Conservation (phyloP, 805 yeast genomes). For the Yamadazyma endophytica region DNA sequence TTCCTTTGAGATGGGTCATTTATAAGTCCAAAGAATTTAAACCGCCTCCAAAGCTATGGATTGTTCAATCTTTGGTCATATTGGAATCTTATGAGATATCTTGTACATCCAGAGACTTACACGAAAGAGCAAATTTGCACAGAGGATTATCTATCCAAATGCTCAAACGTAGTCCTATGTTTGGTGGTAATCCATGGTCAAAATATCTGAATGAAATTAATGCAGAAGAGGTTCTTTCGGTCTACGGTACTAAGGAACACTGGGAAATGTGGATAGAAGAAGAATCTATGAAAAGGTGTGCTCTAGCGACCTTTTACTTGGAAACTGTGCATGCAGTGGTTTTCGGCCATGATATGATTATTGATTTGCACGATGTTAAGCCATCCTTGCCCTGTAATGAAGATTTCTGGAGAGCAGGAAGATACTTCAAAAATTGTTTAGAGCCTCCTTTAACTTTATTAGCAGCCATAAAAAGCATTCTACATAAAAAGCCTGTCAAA, state of each 20-base stretch:
- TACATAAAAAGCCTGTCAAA: conserved; percentile 15
- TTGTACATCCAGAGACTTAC: conserved; percentile 58
- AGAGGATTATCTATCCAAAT: conserved; percentile 55
- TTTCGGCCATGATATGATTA: conserved; percentile 22
- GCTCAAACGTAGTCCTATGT: conserved; percentile 19
- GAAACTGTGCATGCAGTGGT: conserved; percentile 31
- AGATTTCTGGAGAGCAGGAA: conserved; percentile 18
- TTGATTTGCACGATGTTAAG: conserved; percentile 21
- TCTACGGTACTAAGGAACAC: conserved; percentile 5
- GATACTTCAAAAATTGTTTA: conserved; percentile 9
- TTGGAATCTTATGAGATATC: conserved; percentile 71
- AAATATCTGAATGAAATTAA: conserved; percentile 3
- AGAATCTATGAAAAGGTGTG: conserved; percentile 28
- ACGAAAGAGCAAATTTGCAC: conserved; percentile 75
- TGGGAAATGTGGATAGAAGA: conserved; percentile 31
- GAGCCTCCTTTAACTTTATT: conserved; percentile 15
- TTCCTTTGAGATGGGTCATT: conserved; percentile 60
- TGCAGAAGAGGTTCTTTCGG: conserved; percentile 4
- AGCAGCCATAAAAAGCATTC: conserved; percentile 15
- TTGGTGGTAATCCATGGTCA: conserved; percentile 34
- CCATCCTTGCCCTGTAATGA: conserved; percentile 22
- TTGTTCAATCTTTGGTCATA: conserved; percentile 63
- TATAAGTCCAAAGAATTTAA: conserved; percentile 64
- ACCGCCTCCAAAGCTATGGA: conserved; percentile 71
- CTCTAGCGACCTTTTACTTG: conserved; percentile 26